Base-by-base conservation (phyloP, 2,329 filamentous ascomycete genomes). In the Beauveria medogensis region DNA sequence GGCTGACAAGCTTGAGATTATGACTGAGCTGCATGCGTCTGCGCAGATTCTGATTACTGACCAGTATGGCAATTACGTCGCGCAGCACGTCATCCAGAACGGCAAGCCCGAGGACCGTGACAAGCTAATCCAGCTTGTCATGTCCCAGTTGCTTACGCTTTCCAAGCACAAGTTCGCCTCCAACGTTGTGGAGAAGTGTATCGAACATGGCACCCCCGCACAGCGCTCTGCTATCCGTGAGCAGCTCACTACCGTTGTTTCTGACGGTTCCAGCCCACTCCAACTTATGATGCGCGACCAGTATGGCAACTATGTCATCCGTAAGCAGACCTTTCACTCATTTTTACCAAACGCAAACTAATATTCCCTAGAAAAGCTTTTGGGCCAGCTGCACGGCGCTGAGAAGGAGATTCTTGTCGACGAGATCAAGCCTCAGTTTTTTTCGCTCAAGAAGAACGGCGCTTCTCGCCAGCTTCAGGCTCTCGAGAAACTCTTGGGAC, bases 91-190 rank as follows among this genome's bases (percentile, higher is more conserved):
- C 56, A 92, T 99, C 63, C 79, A 88, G 63, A 85, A 91, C 64
- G 92, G 92, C 26, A 82, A 86, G 56, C 80, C 83, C 4, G 84
- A 88, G 60, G 91, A 97, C 68, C 84, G 87, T 22, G 80, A 81
- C 16, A 84, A 80, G 67, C 88, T 97, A 68, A 89, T 96, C 60
- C 75, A 81, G 28, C 78, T 91, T 52, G 88, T 97, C 65, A 86
- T 87, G 65, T 79, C 80, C 14, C 84, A 91, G 61, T 78, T 96
- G 2, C 74, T 96, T 44, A 76, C 78, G 1, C 87, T 91, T 67
- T 96, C 92, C 28, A 96, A 92, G 78, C 91, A 97, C 77, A 99
- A 99, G 72, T 95, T 91, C 69, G 93, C 94, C 0, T 97, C 92
- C 69, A 97, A 99, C 68, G 93, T 99, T 3, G 93, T 99, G 0